phyloP scores from a whole-genome alignment of 768 basidiomycete genomes.

The Rhizopogon rudus region DNA sequence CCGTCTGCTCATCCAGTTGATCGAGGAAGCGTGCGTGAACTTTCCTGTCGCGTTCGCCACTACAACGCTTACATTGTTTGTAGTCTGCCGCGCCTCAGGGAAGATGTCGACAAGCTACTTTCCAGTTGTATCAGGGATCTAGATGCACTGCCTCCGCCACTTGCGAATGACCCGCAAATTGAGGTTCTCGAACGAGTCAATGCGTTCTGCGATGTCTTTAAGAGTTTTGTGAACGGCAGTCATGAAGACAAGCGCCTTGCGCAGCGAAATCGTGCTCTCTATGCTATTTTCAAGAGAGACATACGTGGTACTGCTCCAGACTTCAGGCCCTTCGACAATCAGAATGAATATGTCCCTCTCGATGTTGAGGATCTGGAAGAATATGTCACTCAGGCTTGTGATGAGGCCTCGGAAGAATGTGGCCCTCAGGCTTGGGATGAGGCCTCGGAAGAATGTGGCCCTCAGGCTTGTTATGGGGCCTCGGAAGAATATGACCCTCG shows the following conservation, averaged over 20 bases:
- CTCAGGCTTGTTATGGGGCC: too few relatives aligned
- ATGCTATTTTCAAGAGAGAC: conserved; percentile 26
- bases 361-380: conserved; percentile 2
- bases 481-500: conserved; percentile 7
- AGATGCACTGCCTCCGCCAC: conserved; percentile 33
- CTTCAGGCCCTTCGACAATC: conserved; percentile 29
- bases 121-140: conserved; percentile 28
- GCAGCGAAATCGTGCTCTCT: conserved; percentile 29
- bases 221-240: conserved; percentile 26
- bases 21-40: too few relatives aligned
- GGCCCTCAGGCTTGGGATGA: too few relatives aligned
- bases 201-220: conserved; percentile 39
- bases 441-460: too few relatives aligned
- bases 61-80: conserved; percentile 22
- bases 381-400: too few relatives aligned
- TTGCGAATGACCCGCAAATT: conserved; percentile 35
- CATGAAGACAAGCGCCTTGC: conserved; percentile 31
- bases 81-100: conserved; percentile 45
- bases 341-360: conserved; percentile 8
- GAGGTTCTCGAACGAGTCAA: conserved; percentile 42
- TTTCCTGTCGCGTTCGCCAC: too few relatives aligned
- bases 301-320: conserved; percentile 37
- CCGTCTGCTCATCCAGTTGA: too few relatives aligned
- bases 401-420: too few relatives aligned
- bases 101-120: conserved; percentile 37